Conservation (phyloP, 805 yeast species). For the Candida andamanensis region DNA sequence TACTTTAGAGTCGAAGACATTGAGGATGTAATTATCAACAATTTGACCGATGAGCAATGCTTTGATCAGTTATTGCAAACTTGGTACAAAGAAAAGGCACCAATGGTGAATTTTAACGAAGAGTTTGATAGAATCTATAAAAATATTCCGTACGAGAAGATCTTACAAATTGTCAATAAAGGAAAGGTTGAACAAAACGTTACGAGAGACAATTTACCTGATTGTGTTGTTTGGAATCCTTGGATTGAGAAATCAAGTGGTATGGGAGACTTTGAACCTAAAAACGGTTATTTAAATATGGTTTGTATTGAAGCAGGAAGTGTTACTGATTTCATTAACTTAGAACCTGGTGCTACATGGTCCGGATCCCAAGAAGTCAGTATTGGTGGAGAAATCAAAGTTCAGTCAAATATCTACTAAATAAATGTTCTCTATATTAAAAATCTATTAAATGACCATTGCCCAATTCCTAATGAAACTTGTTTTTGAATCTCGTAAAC, state of each 20-base stretch:
- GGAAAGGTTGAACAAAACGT: slow-evolving; percentile 71
- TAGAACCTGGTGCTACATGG: slow-evolving; percentile 76
- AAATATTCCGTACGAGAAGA: slow-evolving; percentile 47
- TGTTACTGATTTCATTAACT: slow-evolving; percentile 60
- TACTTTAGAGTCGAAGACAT: slow-evolving; percentile 74
- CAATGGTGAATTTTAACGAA: slow-evolving; percentile 63
- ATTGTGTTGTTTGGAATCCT: slow-evolving; percentile 94
- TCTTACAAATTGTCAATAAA: slow-evolving; percentile 62
- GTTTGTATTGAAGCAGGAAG: slow-evolving; percentile 93
- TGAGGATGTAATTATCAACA: slow-evolving; percentile 70
- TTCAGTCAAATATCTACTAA: slow-evolving; percentile 44
- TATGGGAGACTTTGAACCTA: slow-evolving; percentile 88
- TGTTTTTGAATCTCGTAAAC: slow-evolving; percentile 30
- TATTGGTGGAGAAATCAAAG: slow-evolving; percentile 56
- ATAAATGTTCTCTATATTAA: neutral
- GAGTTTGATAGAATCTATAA: slow-evolving; percentile 86
- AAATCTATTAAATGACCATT: too few relatives aligned
- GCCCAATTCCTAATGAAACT: slow-evolving; percentile 16
- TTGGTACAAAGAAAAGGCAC: slow-evolving; percentile 64
- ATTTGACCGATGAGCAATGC: slow-evolving; percentile 66
- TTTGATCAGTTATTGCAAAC: slow-evolving; percentile 71
- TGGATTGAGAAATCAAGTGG: slow-evolving; percentile 80
- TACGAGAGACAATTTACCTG: slow-evolving; percentile 57
- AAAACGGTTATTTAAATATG: slow-evolving; percentile 78
- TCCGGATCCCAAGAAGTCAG: slow-evolving; percentile 57